These are phyloP conservation scores for Candida xiaguanensis DNA, from an alignment of 805 yeast species.

Conservation along the genomic window DNA sequence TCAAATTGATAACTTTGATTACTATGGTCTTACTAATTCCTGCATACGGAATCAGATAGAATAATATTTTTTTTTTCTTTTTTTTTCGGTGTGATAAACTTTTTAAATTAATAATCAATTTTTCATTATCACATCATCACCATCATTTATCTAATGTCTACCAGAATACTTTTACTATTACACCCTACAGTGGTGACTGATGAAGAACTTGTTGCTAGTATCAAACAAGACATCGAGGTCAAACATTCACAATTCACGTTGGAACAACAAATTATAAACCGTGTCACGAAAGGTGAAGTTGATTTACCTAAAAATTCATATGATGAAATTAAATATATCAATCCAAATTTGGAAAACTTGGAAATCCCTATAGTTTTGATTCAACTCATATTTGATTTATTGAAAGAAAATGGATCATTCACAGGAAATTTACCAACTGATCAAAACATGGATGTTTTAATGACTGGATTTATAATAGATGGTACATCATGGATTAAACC, in stretches of 20 bases:
- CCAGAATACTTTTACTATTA: slow-evolving; percentile 43
- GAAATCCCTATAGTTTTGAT: slow-evolving; percentile 46
- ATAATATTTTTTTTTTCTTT: no score
- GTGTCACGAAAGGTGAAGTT: slow-evolving; percentile 49
- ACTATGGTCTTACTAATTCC: no score
- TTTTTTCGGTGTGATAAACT: no score
- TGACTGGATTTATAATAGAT: slow-evolving; percentile 59
- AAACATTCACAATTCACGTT: slow-evolving; percentile 25
- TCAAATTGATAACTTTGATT: slow-evolving; percentile 7
- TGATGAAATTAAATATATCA: slow-evolving; percentile 49
- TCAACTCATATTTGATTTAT: slow-evolving; percentile 33
- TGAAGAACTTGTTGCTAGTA: slow-evolving; percentile 41
- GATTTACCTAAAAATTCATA: slow-evolving; percentile 32
- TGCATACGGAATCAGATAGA: background rate
- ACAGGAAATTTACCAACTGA: slow-evolving; percentile 51
- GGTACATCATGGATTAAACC: slow-evolving; percentile 55
- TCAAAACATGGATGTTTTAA: slow-evolving; percentile 57
- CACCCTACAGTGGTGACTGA: slow-evolving; percentile 68
- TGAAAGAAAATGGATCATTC: slow-evolving; percentile 44
- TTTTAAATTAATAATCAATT: slow-evolving; percentile 1
- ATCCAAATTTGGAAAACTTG: slow-evolving; percentile 44
- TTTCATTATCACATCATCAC: background rate
- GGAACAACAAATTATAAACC: slow-evolving; percentile 55
- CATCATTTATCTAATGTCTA: slow-evolving; percentile 5
- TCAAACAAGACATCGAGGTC: slow-evolving; percentile 29